Evolutionary conservation across 768 basidiomycete species (phyloP).

Genomic region (Termitomyces sp.): DNA sequence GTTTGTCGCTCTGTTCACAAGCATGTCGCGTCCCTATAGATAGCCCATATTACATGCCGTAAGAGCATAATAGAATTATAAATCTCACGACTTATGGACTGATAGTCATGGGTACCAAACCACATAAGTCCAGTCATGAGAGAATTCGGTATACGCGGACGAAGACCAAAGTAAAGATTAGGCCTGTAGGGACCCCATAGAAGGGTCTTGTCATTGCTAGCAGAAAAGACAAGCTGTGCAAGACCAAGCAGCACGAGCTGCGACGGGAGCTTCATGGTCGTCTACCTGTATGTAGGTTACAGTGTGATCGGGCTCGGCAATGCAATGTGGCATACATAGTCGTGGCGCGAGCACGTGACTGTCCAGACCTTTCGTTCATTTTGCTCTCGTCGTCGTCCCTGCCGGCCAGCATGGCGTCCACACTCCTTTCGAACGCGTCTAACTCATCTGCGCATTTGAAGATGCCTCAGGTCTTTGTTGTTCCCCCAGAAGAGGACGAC

Average conservation of each 20-base stretch:
- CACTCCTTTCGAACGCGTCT: constrained; percentile 15
- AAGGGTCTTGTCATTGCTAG: constrained; percentile 49
- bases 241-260: constrained; percentile 44
- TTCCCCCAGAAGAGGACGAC: constrained; percentile 59
- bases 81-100: constrained; percentile 61
- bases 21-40: constrained; percentile 72
- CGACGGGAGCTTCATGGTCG: constrained; percentile 43
- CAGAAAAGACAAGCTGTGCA: constrained; percentile 35
- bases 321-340: too few species aligned
- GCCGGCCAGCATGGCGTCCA: constrained; percentile 15
- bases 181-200: constrained; percentile 90
- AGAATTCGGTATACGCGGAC: constrained; percentile 84
- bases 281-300: neutral
- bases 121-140: constrained; percentile 92
- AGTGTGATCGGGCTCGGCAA: neutral
- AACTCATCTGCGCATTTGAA: constrained; percentile 10
- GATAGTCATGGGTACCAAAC: constrained; percentile 88
- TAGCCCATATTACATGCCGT: constrained; percentile 1
- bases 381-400: neutral
- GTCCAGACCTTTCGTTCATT: constrained; percentile 6
- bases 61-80: constrained; percentile 4
- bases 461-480: constrained; percentile 54
- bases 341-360: constrained; percentile 20
- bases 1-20: constrained; percentile 83
- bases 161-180: constrained; percentile 92